phyloP scores from a whole-genome alignment of 2,329 filamentous ascomycete genomes.

The Rutstroemia sp. region DNA sequence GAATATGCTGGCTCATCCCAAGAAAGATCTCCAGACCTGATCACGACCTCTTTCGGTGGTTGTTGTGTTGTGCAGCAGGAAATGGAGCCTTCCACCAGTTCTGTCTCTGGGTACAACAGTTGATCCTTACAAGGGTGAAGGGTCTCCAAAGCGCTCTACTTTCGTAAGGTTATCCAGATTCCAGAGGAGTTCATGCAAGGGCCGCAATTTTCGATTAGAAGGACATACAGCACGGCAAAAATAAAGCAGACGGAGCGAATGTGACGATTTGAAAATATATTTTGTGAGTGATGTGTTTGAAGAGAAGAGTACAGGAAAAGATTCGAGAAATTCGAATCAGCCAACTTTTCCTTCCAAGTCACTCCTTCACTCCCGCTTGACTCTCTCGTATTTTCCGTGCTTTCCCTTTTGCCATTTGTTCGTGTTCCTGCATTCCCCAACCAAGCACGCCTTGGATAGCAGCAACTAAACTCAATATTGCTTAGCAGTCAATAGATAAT shows the following conservation, averaged over 20 bases:
- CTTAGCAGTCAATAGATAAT: background rate
- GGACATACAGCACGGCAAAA: too few species aligned
- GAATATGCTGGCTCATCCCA: background rate
- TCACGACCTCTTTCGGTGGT: slow-evolving; percentile 1
- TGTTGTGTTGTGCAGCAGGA: slow-evolving; percentile 2
- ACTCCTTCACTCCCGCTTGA: background rate
- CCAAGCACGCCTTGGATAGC: background rate
- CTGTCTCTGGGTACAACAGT: background rate
- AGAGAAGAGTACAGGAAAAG: too few species aligned
- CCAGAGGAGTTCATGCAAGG: background rate
- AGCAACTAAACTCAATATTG: too few species aligned
- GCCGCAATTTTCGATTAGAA: too few species aligned
- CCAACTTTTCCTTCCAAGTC: background rate
- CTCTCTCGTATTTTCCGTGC: background rate
- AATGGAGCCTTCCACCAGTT: background rate
- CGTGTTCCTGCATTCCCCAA: slow-evolving; percentile 8
- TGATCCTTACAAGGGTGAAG: background rate
- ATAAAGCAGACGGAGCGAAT: too few species aligned
- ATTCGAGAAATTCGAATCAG: too few species aligned
- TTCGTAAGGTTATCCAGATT: background rate
- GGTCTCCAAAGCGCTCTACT: too few species aligned
- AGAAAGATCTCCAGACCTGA: background rate
- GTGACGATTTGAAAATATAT: too few species aligned
- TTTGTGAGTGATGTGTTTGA: background rate
- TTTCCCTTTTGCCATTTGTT: background rate